Evolutionary conservation across 192 early-diverging fungal species (phyloP), one percentile per base, ranked within the genome.

Genomic region (Fimicolochytrium jonesii): DNA sequence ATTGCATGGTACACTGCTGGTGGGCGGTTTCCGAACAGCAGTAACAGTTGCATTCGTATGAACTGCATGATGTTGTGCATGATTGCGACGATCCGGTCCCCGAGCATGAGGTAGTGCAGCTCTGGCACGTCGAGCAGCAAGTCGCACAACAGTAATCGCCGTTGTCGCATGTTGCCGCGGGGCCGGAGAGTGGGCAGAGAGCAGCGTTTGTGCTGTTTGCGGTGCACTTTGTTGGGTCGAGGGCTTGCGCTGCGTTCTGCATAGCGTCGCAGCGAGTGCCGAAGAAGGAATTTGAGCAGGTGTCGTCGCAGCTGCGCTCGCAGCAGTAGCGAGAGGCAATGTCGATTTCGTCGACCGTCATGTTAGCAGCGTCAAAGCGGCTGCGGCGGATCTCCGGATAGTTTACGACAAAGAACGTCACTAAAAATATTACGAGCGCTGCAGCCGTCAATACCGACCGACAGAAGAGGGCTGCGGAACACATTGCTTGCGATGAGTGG

Each of bases 1-100:
- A 61, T 6, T 28, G 23, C 52, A 61, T 2, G 20, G 20, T 20
- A 32, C 46, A 61, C 11, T 32, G 35, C 11, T 28, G 23, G 2
- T 61, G 23, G 6, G 9, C 23, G 1, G 52, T 42, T 10, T 59
- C 20, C 5, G 5, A 6, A 23, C 35, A 61, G 48, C 60, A 36
- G 20, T 61, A 61, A 32, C 52, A 51, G 22, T 51, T 51, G 6
- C 60, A 61, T 30, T 32, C 30, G 25, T 61, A 51, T 18, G 60
- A 31, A n/a, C 13, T 36, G 46, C 60, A 61, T n/a, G 48, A 31
- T 9, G 31, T n/a, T 28, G 52, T 58, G 35, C 60, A 61, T n/a
- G 26, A 6, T 23, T 51, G 49, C 30, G 49, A 51, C 3, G 49
- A 25, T 4, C 49, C 49, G 30, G 23, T 51, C 23, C 49, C 49